Base-by-base conservation (phyloP, 2,329 filamentous ascomycete species). In the Fusarium kyushuense region DNA sequence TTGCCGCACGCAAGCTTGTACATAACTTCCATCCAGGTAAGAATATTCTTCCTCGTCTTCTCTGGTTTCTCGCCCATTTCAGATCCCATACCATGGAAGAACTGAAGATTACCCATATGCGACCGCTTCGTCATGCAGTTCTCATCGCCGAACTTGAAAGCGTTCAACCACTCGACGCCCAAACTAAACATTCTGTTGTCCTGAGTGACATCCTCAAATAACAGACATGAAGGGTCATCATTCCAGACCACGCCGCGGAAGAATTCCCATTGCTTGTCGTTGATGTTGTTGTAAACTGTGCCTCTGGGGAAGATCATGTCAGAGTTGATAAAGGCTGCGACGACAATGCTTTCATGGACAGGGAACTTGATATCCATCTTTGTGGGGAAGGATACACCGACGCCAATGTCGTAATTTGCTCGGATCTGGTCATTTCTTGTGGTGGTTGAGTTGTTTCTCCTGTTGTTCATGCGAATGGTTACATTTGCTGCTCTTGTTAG, bases 221-320 rank as follows among this genome's bases (percentile, higher is more conserved):
- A 23, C 0, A 66, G 47, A 19, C 67, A 69, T 3, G 65, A 63
- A 3, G 66, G 67, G 14, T 69, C 67, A 1, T 69, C 67, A 21
- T 63, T 69, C 67, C 67, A 69, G 4, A 69, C 52, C 7, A 69
- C 53, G 0, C 67, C 67, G 0, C 66, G 65, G 10, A 69, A 63
- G 4, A 38, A 69, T 4, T 69, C 67, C 65, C 65, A 69, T 40
- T 69, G 40, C 0, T 66, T 65, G 9, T 61, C 42, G 45, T 69
- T 66, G 21, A 69, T 58, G 14, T 69, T 69, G 25, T 69, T 64
- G 17, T 69, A 69, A n/a, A 60, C 62, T 8, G 66, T 69, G 3
- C 65, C 66, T 25, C 47, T 35, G 1, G 66, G 65, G 5, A 69
- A 66, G 3, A 16, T 49, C 49, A 69, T 54, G 23, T 69, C 52